These are phyloP conservation scores for Sonneratia caseolaris DNA, from an alignment of 345 rosid species.

Conservation along the genomic window DNA sequence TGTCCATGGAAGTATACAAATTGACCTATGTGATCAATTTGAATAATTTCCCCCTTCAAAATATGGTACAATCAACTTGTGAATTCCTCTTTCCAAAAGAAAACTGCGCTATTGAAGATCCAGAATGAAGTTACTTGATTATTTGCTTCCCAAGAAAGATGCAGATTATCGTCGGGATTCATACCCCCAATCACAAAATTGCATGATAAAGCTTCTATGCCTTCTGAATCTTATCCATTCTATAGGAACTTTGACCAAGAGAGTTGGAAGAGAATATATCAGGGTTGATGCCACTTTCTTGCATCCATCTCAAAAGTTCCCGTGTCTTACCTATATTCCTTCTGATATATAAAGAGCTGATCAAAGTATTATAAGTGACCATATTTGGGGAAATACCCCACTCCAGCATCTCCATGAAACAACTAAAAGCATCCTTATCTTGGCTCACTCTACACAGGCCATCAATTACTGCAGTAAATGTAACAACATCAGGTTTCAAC, in stretches of 20 bases:
- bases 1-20: background rate
- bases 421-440: constrained; percentile 66
- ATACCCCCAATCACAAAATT: constrained; percentile 46
- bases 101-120: background rate
- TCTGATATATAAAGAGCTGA: constrained; percentile 39
- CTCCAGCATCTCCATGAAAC: constrained; percentile 69
- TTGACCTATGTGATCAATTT: background rate
- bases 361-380: constrained; percentile 56
- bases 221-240: constrained; percentile 41
- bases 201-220: constrained; percentile 47
- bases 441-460: constrained; percentile 58
- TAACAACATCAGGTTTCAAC: constrained; percentile 60
- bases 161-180: constrained; percentile 38
- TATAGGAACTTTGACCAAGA: constrained; percentile 51
- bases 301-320: constrained; percentile 52
- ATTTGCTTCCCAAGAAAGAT: background rate
- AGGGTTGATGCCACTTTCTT: constrained; percentile 45
- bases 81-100: background rate
- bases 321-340: constrained; percentile 51
- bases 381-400: constrained; percentile 77
- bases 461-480: constrained; percentile 66
- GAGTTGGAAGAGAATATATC: constrained; percentile 57
- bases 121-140: background rate
- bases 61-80: no score
- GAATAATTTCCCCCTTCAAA: background rate